A percentile compares a stretch with the other conserved stretches of the same genome.
phyloP scores from a whole-genome alignment of 2,329 filamentous ascomycete genomes.

The Mollisia scopiformis region DNA sequence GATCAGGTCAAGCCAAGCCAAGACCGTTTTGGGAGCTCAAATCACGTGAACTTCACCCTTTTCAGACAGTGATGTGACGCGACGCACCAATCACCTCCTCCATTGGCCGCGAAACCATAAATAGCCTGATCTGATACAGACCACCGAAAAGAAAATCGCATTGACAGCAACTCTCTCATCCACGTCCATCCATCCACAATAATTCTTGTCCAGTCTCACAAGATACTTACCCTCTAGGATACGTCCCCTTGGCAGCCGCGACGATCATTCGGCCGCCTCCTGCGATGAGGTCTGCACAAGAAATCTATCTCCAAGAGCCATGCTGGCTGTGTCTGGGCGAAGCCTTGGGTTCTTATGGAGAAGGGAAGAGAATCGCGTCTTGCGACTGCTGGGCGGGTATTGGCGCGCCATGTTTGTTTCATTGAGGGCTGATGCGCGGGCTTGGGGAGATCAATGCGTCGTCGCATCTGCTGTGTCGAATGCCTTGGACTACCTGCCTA shows the following conservation, averaged over 20 bases:
- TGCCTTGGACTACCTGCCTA: not conserved
- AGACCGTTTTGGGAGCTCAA: not conserved
- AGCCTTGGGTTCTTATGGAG: conserved; percentile 1
- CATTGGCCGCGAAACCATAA: not conserved
- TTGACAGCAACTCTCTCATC: not conserved
- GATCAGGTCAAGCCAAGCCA: not conserved
- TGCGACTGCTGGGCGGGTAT: conserved; percentile 2
- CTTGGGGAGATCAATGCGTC: not conserved
- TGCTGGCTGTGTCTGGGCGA: conserved; percentile 4
- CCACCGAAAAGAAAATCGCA: no score
- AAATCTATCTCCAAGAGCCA: not conserved
- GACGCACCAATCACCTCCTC: not conserved
- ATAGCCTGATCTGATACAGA: conserved; percentile 1
- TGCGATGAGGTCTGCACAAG: not conserved
- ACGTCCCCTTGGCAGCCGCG: not conserved
- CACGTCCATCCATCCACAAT: not conserved
- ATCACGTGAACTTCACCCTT: not conserved
- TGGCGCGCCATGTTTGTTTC: conserved; percentile 5
- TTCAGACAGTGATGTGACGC: conserved; percentile 1
- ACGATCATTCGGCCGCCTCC: not conserved
- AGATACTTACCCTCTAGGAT: no score
- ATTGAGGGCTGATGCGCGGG: not conserved
- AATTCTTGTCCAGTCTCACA: not conserved
- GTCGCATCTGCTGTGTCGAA: not conserved
- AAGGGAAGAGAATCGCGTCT: not conserved